Evolutionary conservation across 169 alveolate genomes (phyloP).

Genomic region (Cryptosporidium sp.): DNA sequence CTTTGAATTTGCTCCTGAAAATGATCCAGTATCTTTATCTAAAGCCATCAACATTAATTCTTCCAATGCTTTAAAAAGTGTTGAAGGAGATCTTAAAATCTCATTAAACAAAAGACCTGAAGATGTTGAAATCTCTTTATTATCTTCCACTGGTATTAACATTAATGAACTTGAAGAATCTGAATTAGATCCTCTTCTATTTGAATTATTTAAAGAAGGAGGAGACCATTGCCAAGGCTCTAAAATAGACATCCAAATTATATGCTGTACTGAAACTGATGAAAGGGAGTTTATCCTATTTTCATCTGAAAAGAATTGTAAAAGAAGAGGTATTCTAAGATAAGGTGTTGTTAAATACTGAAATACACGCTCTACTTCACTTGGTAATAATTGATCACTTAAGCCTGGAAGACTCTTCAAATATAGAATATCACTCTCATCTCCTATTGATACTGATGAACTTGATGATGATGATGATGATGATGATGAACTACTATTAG

Average conservation of each 20-base stretch:
- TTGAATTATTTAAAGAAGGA: neutral
- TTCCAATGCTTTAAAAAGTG: conserved; percentile 73
- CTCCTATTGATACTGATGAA: conserved; percentile 48
- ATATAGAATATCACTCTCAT: conserved; percentile 86
- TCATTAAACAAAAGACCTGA: conserved; percentile 86
- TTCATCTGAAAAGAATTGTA: conserved; percentile 86
- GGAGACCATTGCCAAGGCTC: conserved; percentile 82
- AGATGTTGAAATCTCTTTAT: conserved; percentile 77
- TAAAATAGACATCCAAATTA: conserved; percentile 82
- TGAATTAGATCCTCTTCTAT: neutral
- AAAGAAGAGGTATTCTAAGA: conserved; percentile 86
- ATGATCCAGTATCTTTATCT: conserved; percentile 79
- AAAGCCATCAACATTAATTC: conserved; percentile 76
- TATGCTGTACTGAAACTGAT: conserved; percentile 85
- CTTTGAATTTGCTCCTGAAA: conserved; percentile 50
- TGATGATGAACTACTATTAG: neutral
- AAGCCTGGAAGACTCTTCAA: conserved; percentile 81
- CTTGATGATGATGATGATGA: neutral
- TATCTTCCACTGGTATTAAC: conserved; percentile 33
- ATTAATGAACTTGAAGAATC: neutral
- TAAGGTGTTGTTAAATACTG: conserved; percentile 89
- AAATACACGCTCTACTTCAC: conserved; percentile 85
- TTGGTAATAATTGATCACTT: conserved; percentile 81
- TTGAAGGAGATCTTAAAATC: conserved; percentile 78
- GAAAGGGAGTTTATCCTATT: conserved; percentile 80